Percentiles rank a stretch among this genome's conserved stretches.
These are phyloP conservation scores for Talaromyces atroroseus DNA, from an alignment of 2,329 filamentous ascomycete species.

Conservation along the genomic window DNA sequence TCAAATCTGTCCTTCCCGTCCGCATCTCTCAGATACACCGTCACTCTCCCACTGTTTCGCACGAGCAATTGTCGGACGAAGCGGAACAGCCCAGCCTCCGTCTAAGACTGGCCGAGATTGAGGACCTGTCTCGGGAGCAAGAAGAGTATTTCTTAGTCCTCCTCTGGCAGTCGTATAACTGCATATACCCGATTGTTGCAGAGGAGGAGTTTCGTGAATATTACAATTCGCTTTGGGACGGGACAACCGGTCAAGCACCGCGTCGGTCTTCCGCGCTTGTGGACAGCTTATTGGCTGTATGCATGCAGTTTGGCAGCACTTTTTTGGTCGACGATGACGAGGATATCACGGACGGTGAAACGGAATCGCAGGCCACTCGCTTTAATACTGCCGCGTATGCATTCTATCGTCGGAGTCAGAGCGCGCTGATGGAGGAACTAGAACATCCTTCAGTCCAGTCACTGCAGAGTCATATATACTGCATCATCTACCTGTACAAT, in stretches of 20 bases:
- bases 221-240: slow-evolving; percentile 38
- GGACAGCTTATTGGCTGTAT: slow-evolving; percentile 48
- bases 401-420: slow-evolving; percentile 42
- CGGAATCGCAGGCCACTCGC: slow-evolving; percentile 21
- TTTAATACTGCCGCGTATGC: slow-evolving; percentile 36
- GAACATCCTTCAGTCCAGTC: slow-evolving; percentile 43
- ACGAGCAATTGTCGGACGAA: slow-evolving; percentile 2
- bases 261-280: slow-evolving; percentile 45
- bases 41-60: background rate
- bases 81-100: slow-evolving; percentile 9
- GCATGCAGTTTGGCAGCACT: slow-evolving; percentile 44
- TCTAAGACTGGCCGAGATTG: slow-evolving; percentile 7
- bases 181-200: slow-evolving; percentile 38
- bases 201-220: slow-evolving; percentile 40
- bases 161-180: slow-evolving; percentile 46
- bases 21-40: slow-evolving; percentile 12
- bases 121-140: slow-evolving; percentile 35
- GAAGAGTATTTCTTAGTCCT: slow-evolving; percentile 46
- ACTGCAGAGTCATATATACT: slow-evolving; percentile 43
- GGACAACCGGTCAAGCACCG: slow-evolving; percentile 10
- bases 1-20: slow-evolving; percentile 18
- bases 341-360: background rate
- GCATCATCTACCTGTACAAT: slow-evolving; percentile 39
- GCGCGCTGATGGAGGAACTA: slow-evolving; percentile 36
- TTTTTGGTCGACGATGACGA: slow-evolving; percentile 14